These are phyloP conservation scores for Elsinoe necatrix DNA, from an alignment of 2,329 filamentous ascomycete species.

Conservation along the genomic window DNA sequence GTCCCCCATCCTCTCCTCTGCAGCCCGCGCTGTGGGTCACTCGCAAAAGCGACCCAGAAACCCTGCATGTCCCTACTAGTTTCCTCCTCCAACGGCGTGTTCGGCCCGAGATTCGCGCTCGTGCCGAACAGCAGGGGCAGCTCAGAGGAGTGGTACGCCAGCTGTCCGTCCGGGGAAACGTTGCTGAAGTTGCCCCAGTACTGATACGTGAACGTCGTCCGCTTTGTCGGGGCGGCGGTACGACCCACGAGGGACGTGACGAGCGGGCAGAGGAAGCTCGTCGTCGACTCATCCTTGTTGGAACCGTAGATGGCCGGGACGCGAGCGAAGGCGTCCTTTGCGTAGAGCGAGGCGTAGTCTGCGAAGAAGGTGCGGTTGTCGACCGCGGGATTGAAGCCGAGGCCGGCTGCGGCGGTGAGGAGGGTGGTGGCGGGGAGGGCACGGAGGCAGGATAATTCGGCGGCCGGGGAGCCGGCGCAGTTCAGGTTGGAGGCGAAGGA, in stretches of 20 bases:
- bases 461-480: constrained; percentile 18
- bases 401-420: constrained; percentile 24
- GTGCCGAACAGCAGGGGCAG: constrained; percentile 29
- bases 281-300: constrained; percentile 41
- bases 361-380: constrained; percentile 25
- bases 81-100: background rate
- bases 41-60: background rate
- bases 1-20: background rate
- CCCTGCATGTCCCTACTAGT: background rate
- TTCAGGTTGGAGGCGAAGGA: constrained; percentile 25
- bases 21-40: background rate
- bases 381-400: constrained; percentile 22
- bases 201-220: constrained; percentile 39
- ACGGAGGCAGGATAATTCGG: constrained; percentile 23
- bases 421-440: constrained; percentile 17
- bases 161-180: constrained; percentile 35
- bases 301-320: constrained; percentile 37
- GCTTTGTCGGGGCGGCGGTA: constrained; percentile 30
- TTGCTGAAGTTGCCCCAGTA: constrained; percentile 45
- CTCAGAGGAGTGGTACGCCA: constrained; percentile 40
- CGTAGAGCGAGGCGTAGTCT: constrained; percentile 19
- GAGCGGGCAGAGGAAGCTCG: constrained; percentile 33
- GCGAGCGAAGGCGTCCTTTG: constrained; percentile 30
- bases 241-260: background rate
- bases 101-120: constrained; percentile 20